Base-by-base conservation (phyloP, 805 yeast species). In the Starmerella geochares region DNA sequence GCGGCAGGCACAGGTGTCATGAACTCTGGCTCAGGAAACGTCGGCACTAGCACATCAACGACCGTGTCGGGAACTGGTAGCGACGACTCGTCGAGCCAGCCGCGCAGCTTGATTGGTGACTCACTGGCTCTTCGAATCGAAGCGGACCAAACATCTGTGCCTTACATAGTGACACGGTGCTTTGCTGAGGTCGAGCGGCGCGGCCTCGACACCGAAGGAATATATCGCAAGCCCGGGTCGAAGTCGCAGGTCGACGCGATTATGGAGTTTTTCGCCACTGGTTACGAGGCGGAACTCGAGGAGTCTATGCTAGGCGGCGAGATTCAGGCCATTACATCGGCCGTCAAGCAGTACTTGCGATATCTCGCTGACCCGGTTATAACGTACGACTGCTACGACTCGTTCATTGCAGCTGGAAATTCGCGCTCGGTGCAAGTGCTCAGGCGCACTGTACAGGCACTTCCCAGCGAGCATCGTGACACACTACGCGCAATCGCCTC, bases 191-290 rank as follows among this genome's bases (percentile, higher is more conserved):
- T 92, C 47, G 96, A 90, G 67, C 62, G 62, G 6, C 71, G 86
- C 51, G 95, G 95, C 4, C 65, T 88, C 57, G 78, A 74, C 35
- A 68, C 73, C 54, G 97, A 88, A 65, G 98, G 98, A 8, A 75
- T 92, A 31, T 92, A 92, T 68, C 73, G 98, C 57, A 81, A 88
- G 57, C 82, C 94, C 41, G 98, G 95, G 1, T 83, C 86, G 4
- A 75, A 80, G 54, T 74, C 86, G 8, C 81, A 83, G 44, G 74
- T 81, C 48, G 77, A 75, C 53, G 53, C 72, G 57, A 62, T 72
- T 59, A 66, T 67, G 60, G 64, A 62, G 52, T 48, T 62, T 54
- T 59, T 76, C 66, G 71, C 65, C 45, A 40, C 54, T 16, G 45
- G 44, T n/a, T 53, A 50, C 24, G 49, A 51, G 40, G 13, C 46